These are phyloP conservation scores for Trichoderma asperellum DNA, from an alignment of 2,329 filamentous ascomycete genomes.

Conservation along the genomic window DNA sequence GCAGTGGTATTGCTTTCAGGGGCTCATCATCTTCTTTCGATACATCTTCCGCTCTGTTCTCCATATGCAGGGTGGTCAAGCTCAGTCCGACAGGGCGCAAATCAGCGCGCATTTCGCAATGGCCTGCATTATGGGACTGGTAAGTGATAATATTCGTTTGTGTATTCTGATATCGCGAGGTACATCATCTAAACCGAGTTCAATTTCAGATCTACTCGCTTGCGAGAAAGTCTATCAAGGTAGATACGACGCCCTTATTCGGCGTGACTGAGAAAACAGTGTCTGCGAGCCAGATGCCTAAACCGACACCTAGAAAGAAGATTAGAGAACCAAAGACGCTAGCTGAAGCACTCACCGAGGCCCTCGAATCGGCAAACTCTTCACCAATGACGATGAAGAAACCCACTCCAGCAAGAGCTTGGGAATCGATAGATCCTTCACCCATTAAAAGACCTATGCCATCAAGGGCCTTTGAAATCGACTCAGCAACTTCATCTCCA, in stretches of 20 bases:
- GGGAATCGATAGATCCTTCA: conserved; percentile 21
- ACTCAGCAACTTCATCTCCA: conserved; percentile 24
- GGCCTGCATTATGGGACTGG: conserved; percentile 55
- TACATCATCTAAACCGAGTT: conserved; percentile 34
- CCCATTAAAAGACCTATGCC: conserved; percentile 19
- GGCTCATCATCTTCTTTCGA: conserved; percentile 60
- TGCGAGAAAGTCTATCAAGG: conserved; percentile 52
- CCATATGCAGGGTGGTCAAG: conserved; percentile 46
- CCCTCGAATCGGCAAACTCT: conserved; percentile 37
- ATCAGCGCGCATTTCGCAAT: conserved; percentile 60
- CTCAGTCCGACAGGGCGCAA: conserved; percentile 46
- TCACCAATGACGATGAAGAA: conserved; percentile 27
- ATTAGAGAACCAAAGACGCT: conserved; percentile 47
- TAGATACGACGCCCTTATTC: conserved; percentile 63
- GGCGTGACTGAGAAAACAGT: conserved; percentile 34
- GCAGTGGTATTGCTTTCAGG: conserved; percentile 69
- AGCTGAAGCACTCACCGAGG: conserved; percentile 46
- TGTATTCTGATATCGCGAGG: not conserved
- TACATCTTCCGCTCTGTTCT: conserved; percentile 51
- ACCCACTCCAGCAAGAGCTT: not conserved
- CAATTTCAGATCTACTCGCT: conserved; percentile 49
- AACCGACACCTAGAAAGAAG: conserved; percentile 33
- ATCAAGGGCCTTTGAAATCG: not conserved
- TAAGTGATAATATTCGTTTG: conserved; percentile 43
- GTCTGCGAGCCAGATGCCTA: conserved; percentile 36